Base-by-base conservation (phyloP, 73 alveolate species). In the Effrenium voratum region DNA sequence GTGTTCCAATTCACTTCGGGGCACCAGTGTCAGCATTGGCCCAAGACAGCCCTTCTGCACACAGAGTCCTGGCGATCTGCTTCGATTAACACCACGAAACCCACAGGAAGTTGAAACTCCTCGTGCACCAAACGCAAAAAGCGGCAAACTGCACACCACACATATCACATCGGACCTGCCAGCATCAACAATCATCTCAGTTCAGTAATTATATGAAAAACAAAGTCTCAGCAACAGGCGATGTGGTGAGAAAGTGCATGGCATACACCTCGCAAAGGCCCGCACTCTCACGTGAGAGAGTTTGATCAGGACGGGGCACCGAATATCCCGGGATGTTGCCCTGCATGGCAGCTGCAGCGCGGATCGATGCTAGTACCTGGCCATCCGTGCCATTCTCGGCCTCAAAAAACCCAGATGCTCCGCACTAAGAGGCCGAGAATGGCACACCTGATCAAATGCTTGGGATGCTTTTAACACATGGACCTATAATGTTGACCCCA, bases 261-360 rank as follows among this genome's bases (percentile, higher is more conserved):
- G 95, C 95, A 60, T 87, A 87, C 57, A 87, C 95, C 95, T 87
- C 70, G 88, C 66, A 41, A 6, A 22, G 38, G 32, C 28, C 3
- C n/a, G 16, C 80, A 68, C 13, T 30, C 12, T 24, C 45, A 30
- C 28, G 41, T 1, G 81, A 24, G 36, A 30, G 12, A 34, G 81
- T n/a, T 68, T 68, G 12, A 34, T n/a, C 36, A 68, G 43, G 36
- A 12, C 12, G 6, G 80, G 13, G 80, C 15, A 47, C 95, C 3
- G 95, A 87, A 44, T 87, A 87, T 46, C 95, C 95, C 22, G 95
- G 95, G 95, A 87, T 75, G 47, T 87, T 87, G 66, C 95, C 95
- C 95, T 87, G 95, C 70, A 59, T 55, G 2, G 75, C 95, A n/a
- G 95, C 95, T 41, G 95, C 95, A 43, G 83, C 60, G 77, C 95